Percentiles rank a stretch among this genome's conserved stretches.
Conservation (phyloP, 2,329 filamentous ascomycete genomes). For the Nemania bipapillata region DNA sequence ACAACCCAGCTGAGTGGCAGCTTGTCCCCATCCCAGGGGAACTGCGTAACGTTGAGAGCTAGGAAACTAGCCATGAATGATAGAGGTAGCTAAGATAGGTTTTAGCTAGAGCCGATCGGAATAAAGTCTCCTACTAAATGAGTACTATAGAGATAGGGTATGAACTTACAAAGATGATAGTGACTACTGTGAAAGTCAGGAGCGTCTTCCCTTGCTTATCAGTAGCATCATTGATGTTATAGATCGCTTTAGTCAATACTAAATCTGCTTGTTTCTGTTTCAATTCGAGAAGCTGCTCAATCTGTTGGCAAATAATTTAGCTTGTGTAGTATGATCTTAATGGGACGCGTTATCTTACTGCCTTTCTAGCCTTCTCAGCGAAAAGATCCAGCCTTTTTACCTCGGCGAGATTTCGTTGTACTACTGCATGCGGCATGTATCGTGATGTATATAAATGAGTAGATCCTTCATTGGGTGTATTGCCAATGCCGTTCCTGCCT, state of each 20-base stretch:
- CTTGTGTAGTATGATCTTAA: not conserved
- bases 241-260: not conserved
- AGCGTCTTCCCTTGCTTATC: not conserved
- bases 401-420: not conserved
- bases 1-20: not conserved
- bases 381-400: not conserved
- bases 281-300: constrained; percentile 1
- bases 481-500: no score
- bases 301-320: not conserved
- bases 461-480: no score
- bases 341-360: not conserved
- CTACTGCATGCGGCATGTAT: not conserved
- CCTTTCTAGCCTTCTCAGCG: not conserved
- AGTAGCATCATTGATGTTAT: constrained; percentile 2
- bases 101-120: not conserved
- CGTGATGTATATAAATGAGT: not conserved
- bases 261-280: constrained; percentile 16
- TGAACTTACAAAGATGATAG: constrained; percentile 3
- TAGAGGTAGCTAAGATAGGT: not conserved
- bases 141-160: not conserved
- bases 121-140: not conserved
- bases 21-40: not conserved
- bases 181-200: not conserved
- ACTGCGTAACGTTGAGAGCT: constrained; percentile 5
- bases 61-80: constrained; percentile 18